phyloP scores from a whole-genome alignment of 305 asterid species.

The Striga hermonthica region DNA sequence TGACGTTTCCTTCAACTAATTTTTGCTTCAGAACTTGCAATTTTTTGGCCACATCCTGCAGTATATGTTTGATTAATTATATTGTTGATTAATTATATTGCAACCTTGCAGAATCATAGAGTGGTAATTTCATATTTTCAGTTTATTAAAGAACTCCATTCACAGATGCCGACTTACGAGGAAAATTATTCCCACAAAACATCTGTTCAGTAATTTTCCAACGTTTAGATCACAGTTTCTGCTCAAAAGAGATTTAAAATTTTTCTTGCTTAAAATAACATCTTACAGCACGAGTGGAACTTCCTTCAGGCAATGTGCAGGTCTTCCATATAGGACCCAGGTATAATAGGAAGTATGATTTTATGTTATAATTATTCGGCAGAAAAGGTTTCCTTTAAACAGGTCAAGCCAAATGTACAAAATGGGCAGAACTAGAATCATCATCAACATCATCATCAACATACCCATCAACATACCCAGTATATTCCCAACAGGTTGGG shows the following conservation, averaged over 20 bases:
- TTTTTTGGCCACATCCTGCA: slow-evolving; percentile 72
- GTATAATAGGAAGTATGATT: not conserved
- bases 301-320: slow-evolving; percentile 21
- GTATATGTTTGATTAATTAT: slow-evolving; percentile 23
- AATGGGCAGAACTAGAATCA: slow-evolving; percentile 10
- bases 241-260: not conserved
- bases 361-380: not conserved
- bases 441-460: too few species aligned
- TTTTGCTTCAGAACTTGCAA: slow-evolving; percentile 52
- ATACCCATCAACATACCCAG: too few species aligned
- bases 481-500: too few species aligned
- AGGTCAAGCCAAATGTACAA: slow-evolving; percentile 6
- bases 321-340: slow-evolving; percentile 6
- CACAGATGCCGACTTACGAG: slow-evolving; percentile 22
- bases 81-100: slow-evolving; percentile 9
- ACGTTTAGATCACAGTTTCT: not conserved
- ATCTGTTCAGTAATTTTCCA: not conserved
- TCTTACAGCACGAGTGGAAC: not conserved
- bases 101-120: slow-evolving; percentile 17
- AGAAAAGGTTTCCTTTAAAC: slow-evolving; percentile 7
- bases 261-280: slow-evolving; percentile 6
- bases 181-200: slow-evolving; percentile 25
- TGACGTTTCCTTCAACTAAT: slow-evolving; percentile 59
- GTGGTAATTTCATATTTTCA: slow-evolving; percentile 11
- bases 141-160: not conserved